Base-by-base conservation (phyloP, 805 yeast species). In the Candida cerambycidarum region DNA sequence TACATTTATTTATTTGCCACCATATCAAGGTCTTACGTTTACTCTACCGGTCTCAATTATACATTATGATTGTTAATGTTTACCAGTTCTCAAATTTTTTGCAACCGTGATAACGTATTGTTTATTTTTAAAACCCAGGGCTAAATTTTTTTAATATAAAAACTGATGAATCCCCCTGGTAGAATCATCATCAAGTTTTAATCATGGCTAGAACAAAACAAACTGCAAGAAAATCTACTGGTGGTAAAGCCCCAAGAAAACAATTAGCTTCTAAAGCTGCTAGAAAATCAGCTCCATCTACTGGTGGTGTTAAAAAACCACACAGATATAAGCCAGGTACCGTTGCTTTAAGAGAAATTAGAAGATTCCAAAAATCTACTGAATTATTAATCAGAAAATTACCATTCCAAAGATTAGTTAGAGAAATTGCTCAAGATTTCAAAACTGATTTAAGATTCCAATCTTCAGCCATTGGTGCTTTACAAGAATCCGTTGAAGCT, bases 301-400 rank as follows among this genome's bases (percentile, higher is more conserved):
- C 71, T 44, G 74, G 74, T 45, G 74, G 74, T 64, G 74, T 69
- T 54, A 68, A 68, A 66, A 69, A 69, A 62, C 74, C 74, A 38
- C 74, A 69, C 71, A 68, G 74, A 68, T 69, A 68, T 63, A 69
- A 69, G 68, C 74, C 74, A 52, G 74, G 74, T 68, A 69, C 74
- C 58, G 74, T 69, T 46, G 74, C 74, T 51, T 68, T 69, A 63
- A 67, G 74, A 67, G 74, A 69, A 64, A 69, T 69, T 53, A 67
- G 74, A 67, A 67, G 73, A 64, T 69, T 68, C 64, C 74, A 69
- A 53, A 69, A 68, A 57, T 68, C 73, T 31, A 69, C 74, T 51
- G 74, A 69, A 56, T 62, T 69, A 38, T 65, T 69, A 59, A 68
- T 69, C 63, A 68, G 74, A 67, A 69, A 69, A 62, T 68, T 69